phyloP scores from a whole-genome alignment of 768 basidiomycete genomes.

The Mrakia blollopis region DNA sequence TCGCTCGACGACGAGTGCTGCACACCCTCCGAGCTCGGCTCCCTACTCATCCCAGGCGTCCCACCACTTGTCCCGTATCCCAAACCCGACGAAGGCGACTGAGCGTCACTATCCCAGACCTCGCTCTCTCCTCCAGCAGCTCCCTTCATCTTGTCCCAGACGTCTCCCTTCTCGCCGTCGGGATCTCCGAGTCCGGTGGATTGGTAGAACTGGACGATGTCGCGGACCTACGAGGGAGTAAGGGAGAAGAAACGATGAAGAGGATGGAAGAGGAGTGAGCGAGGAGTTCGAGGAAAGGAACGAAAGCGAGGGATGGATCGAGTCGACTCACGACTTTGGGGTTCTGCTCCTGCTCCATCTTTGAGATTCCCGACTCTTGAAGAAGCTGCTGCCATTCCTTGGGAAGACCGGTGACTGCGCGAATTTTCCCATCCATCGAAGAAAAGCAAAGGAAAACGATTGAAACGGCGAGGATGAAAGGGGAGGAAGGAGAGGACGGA shows the following conservation, averaged over 20 bases:
- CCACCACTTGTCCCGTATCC: neutral
- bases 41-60: conserved; percentile 7
- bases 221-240: conserved; percentile 54
- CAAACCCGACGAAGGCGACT: neutral
- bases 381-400: conserved; percentile 99
- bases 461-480: neutral
- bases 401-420: conserved; percentile 63
- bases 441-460: neutral
- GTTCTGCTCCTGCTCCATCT: conserved; percentile 92
- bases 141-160: conserved; percentile 42
- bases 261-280: neutral
- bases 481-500: neutral
- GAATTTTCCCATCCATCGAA: neutral
- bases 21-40: conserved; percentile 9
- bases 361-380: conserved; percentile 90
- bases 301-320: neutral
- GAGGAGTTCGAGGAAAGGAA: neutral
- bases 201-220: conserved; percentile 98
- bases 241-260: neutral
- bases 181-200: conserved; percentile 31
- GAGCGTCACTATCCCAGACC: conserved; percentile 6
- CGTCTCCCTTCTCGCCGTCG: conserved; percentile 31
- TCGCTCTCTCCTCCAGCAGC: conserved; percentile 44
- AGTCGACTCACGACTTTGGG: conserved; percentile 70
- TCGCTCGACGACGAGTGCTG: conserved; percentile 8